Base-by-base conservation (phyloP, 805 yeast species). In the Saturnispora sanitii region DNA sequence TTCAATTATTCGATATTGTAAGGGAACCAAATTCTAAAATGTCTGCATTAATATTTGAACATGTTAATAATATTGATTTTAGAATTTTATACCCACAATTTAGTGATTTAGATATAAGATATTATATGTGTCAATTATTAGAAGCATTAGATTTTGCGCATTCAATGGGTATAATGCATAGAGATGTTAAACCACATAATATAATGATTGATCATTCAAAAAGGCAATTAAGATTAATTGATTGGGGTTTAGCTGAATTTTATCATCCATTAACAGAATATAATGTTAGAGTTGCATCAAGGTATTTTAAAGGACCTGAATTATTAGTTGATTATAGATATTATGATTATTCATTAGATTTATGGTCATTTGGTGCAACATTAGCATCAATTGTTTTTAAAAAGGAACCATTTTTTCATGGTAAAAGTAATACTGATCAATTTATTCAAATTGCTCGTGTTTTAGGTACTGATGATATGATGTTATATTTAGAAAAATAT, bases 231-330 rank as follows among this genome's bases (percentile, higher is more conserved):
- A 73, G 95, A 48, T 71, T 87, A 48, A 87, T 88, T 41, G 96
- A 88, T 61, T 88, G 96, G 96, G 96, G 96, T 6, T 65, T 88
- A 39, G 96, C 96, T 7, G 96, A 88, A 59, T 87, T 85, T 57
- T 87, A 87, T 56, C 96, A 88, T 57, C 77, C 85, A 19, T 86
- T 86, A 12, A 82, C 77, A 57, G 95, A 85, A 53, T 88, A 84
- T 55, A 88, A 88, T 55, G 96, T 88, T 17, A 71, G 96, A 49
- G 96, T 88, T 15, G 96, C 96, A 2, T 84, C 95, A 4, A 66
- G 96, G 49, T 86, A 85, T 58, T 88, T 82, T 61, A 88, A 88
- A 61, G 96, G 96, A 3, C 96, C 96, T 3, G 96, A 88, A 57
- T 64, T 88, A 43, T 67, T 88, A 45, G 86, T 87, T 19, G 88